Base-by-base conservation (phyloP, 805 yeast genomes). In the Wickerhamiella australiensis region DNA sequence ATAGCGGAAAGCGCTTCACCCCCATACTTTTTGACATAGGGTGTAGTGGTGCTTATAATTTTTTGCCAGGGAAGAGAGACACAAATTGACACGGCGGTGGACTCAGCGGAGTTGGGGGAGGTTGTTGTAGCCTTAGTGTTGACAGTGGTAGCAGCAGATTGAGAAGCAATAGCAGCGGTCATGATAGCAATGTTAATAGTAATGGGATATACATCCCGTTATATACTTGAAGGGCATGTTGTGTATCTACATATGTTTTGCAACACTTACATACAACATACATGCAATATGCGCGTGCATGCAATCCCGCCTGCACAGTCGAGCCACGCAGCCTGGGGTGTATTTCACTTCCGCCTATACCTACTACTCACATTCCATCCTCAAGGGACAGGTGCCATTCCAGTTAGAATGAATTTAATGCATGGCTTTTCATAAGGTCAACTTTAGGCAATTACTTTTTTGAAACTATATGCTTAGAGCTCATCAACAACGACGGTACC, bases 401-500 rank as follows among this genome's bases (percentile, higher is more conserved):
- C n/a, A n/a, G n/a, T n/a, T n/a, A n/a, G n/a, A n/a, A n/a, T n/a
- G n/a, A n/a, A n/a, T n/a, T n/a, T n/a, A 25, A 25, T 25, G 9
- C 27, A 25, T 25, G 9, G 6, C 27, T 6, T 9, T 25, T 6
- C 33, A 6, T 11, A 11, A n/a, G 13, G 13, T 5, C 3, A 29
- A 3, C n/a, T 29, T 29, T 11, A n/a, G 13, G 15, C 9, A 15
- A 33, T 33, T 33, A 33, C 20, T 33, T 33, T 33, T 33, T 33
- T 26, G 7, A 33, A 33, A 13, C 33, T 29, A 29, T 42, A 42
- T 42, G 45, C 45, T 42, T 45, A 45, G 21, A 45, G 17, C 47
- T 45, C 47, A 35, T 45, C 47, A 22, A 33, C 41, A 35, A 45
- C 47, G 22, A 45, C 42, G 22, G 47, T 45, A 27, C 95, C 95